Evolutionary conservation across 1,284 basidiomycete species (phyloP).

Genomic region (Marasmius oreades): DNA sequence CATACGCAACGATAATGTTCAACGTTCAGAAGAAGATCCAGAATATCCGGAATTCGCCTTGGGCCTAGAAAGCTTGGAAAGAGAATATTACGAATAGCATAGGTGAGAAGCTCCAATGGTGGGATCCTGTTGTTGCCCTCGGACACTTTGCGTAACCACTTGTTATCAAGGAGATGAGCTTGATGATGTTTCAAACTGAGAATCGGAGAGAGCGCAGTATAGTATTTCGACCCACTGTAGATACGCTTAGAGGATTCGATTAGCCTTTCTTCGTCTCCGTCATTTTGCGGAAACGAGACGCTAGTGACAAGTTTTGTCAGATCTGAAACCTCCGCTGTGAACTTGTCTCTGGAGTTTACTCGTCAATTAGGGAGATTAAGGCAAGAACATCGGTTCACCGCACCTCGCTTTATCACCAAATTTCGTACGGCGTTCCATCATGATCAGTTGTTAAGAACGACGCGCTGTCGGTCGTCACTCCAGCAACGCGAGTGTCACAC

Average conservation of each 20-base stretch:
- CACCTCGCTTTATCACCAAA: neutral
- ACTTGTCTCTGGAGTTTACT: neutral
- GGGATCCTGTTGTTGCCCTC: constrained; percentile 18
- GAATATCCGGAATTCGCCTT: constrained; percentile 34
- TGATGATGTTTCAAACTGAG: neutral
- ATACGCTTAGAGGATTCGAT: neutral
- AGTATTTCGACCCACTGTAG: neutral
- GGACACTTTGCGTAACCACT: neutral
- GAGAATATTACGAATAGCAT: constrained; percentile 35
- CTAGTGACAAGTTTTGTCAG: neutral
- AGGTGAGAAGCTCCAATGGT: constrained; percentile 32
- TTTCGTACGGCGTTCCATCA: neutral
- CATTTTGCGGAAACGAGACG: neutral
- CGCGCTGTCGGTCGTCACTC: no score
- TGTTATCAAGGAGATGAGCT: neutral
- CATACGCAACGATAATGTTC: constrained; percentile 37
- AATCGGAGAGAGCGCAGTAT: neutral
- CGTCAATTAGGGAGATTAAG: no score
- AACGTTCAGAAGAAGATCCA: constrained; percentile 36
- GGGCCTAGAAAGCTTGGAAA: constrained; percentile 28
- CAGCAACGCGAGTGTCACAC: no score
- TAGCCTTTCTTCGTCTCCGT: neutral
- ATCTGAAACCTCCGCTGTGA: neutral
- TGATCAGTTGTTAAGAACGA: no score
- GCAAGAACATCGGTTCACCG: neutral